Base-by-base conservation (phyloP, 306 rosid species). In the Malus sieversii region DNA sequence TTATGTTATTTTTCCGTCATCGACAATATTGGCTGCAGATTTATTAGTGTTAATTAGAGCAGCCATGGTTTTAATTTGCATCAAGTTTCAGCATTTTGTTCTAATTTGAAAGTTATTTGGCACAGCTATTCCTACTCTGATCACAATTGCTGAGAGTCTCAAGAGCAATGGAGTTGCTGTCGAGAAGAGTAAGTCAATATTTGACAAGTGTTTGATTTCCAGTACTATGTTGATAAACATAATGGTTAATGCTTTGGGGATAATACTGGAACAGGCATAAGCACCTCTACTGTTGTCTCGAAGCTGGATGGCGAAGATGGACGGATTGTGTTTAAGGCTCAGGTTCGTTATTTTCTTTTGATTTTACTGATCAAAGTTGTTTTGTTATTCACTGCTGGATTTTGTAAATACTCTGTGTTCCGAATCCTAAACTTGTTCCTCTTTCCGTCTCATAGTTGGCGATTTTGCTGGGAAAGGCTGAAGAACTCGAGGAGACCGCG, bases 81-180 rank as follows among this genome's bases (percentile, higher is more conserved):
- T 23, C 69, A 33, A 19, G 46, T 14, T 35, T 57, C 52, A 40
- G 22, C 64, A 30, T 45, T 9, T 27, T 79, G 46, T 61, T 72
- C 83, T 65, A 79, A 76, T 85, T 63, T 33, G 68, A 12, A 5
- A 4, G 72, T 42, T 29, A 59, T 76, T 62, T 51, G 72, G 74
- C 79, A 16, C 88, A 92, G 97, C 91, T 71, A 92, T 89, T 83
- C 92, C 93, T 68, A 84, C 92, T 72, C 83, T 88, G 2, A 81
- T 92, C 78, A 67, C 84, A 35, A 81, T 92, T 46, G 66, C 90
- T 11, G 93, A 92, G 79, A 80, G 77, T 76, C 77, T 92, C 88
- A 89, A 92, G 68, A 69, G 82, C 72, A 79, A 77, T 64, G 90
- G 91, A 22, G 68, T 87, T 80, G 93, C 86, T 22, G 55, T 78